phyloP scores from a whole-genome alignment of 345 rosid species.

The Tarenaya hassleriana region DNA sequence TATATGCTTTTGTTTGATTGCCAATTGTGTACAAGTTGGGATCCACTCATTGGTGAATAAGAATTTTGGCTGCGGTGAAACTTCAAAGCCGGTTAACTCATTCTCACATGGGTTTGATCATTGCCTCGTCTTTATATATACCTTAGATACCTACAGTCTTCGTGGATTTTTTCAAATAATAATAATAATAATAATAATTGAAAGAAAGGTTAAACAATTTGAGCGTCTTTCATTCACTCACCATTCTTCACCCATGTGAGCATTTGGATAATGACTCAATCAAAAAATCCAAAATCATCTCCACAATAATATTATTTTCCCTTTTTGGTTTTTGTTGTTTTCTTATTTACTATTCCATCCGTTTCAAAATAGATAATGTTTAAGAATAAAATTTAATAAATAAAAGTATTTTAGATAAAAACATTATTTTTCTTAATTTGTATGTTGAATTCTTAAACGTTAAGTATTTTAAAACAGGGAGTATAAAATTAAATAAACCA shows the following conservation, averaged over 20 bases:
- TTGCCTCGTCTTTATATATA: slow-evolving; percentile 32
- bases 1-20: background rate
- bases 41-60: slow-evolving; percentile 8
- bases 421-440: too few relatives aligned
- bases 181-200: too few relatives aligned
- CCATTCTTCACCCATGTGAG: slow-evolving; percentile 63
- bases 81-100: slow-evolving; percentile 25
- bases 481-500: too few relatives aligned
- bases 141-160: slow-evolving; percentile 31
- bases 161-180: slow-evolving; percentile 22
- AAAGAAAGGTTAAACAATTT: slow-evolving; percentile 21
- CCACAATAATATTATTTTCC: slow-evolving; percentile 5
- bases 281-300: slow-evolving; percentile 22
- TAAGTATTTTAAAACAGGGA: too few relatives aligned
- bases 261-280: slow-evolving; percentile 31
- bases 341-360: too few relatives aligned
- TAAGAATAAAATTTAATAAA: too few relatives aligned
- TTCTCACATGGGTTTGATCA: slow-evolving; percentile 44
- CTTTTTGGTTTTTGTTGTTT: background rate
- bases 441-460: too few relatives aligned
- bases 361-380: too few relatives aligned
- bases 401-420: too few relatives aligned
- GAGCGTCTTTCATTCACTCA: slow-evolving; percentile 33
- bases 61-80: slow-evolving; percentile 31
- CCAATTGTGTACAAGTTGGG: slow-evolving; percentile 24